Evolutionary conservation across 2,329 filamentous ascomycete species (phyloP).

Genomic region (Penicillium sp.): DNA sequence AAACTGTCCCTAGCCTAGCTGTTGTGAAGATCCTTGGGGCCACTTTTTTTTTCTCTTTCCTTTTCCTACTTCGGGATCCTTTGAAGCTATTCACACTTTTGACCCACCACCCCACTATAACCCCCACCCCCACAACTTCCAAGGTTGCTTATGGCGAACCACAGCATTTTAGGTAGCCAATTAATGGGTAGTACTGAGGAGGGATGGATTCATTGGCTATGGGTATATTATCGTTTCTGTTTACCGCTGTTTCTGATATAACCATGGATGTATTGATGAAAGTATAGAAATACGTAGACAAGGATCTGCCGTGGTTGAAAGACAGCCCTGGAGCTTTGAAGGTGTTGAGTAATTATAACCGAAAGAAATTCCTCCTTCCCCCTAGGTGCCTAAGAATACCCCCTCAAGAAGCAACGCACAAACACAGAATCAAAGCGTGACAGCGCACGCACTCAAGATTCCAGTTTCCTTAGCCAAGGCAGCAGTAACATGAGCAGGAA

Average conservation of each 20-base stretch:
- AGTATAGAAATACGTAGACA: neutral
- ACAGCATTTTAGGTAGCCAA: too few relatives aligned
- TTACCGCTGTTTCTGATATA: too few relatives aligned
- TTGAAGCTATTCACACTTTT: too few relatives aligned
- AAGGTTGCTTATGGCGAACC: too few relatives aligned
- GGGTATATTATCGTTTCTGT: neutral
- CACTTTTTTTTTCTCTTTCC: too few relatives aligned
- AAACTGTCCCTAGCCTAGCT: too few relatives aligned
- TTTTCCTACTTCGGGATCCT: too few relatives aligned
- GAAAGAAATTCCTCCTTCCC: neutral
- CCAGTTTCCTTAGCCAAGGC: slow-evolving; percentile 44
- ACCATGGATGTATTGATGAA: neutral
- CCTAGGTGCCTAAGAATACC: neutral
- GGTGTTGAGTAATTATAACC: slow-evolving; percentile 4
- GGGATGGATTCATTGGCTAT: too few relatives aligned
- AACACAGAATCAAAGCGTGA: slow-evolving; percentile 32
- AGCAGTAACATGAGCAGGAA: slow-evolving; percentile 49
- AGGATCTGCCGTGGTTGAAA: neutral
- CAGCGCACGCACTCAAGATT: slow-evolving; percentile 46
- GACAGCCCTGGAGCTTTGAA: neutral
- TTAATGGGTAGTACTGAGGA: too few relatives aligned
- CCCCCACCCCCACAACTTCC: too few relatives aligned
- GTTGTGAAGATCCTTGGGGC: too few relatives aligned
- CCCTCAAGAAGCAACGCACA: neutral
- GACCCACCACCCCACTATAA: too few relatives aligned